Conservation (phyloP, 1,284 basidiomycete species). For the Trametes sp. region DNA sequence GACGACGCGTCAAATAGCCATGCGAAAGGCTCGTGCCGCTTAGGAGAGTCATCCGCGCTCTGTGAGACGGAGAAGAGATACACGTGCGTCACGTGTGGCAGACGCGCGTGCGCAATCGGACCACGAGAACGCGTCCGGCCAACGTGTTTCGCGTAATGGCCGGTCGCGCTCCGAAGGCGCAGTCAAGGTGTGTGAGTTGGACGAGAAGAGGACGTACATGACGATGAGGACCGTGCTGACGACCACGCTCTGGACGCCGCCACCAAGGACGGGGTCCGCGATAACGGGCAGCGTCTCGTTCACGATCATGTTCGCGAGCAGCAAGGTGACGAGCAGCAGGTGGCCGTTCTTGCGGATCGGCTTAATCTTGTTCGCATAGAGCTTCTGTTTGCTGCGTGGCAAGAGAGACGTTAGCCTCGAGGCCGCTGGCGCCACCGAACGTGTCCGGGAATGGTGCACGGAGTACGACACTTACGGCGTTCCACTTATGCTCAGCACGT, state of each 20-base stretch:
- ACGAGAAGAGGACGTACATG: constrained; percentile 59
- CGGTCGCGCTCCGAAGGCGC: constrained; percentile 7
- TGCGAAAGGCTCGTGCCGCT: not conserved
- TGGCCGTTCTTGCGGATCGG: constrained; percentile 89
- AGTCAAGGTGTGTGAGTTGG: constrained; percentile 14
- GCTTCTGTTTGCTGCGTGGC: constrained; percentile 69
- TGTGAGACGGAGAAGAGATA: not conserved
- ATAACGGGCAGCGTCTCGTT: constrained; percentile 94
- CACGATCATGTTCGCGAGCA: constrained; percentile 89
- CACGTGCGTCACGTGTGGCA: constrained; percentile 16
- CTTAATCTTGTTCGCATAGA: constrained; percentile 85
- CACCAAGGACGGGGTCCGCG: constrained; percentile 87
- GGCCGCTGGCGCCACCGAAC: constrained; percentile 1
- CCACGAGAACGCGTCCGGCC: constrained; percentile 26
- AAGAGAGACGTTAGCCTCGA: constrained; percentile 1
- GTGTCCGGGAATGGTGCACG: constrained; percentile 12
- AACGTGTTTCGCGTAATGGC: constrained; percentile 20
- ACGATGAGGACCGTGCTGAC: constrained; percentile 89
- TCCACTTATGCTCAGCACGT: constrained; percentile 86
- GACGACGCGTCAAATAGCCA: not conserved
- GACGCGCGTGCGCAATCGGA: constrained; percentile 19
- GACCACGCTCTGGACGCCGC: constrained; percentile 82
- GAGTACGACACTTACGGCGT: constrained; percentile 62
- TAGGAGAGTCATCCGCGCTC: not conserved
- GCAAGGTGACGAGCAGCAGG: constrained; percentile 82